Evolutionary conservation across 352 stramenopile genomes (phyloP), one percentile per base, ranked within the genome.

Genomic region (Globisporangium middletonii): DNA sequence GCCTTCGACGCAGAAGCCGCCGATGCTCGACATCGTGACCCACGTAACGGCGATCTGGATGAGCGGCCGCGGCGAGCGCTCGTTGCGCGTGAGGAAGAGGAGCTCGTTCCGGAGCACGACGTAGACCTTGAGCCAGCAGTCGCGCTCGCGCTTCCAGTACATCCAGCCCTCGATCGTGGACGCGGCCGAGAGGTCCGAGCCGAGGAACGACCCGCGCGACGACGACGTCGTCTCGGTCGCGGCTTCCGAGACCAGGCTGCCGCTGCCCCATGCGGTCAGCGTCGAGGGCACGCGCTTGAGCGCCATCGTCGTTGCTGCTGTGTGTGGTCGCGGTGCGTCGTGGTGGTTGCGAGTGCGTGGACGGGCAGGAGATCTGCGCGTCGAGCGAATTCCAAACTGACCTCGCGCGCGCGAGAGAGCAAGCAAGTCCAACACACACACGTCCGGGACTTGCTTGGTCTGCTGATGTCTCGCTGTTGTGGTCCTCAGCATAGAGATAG

Each of bases 61-160:
- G 48, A 91, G 57, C 30, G 78, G 77, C n/a, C 51, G 65, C 55
- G 43, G 60, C n/a, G 56, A 23, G 7, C 59, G 48, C 64, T 52
- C 66, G 58, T 75, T 72, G 38, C 79, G 79, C 50, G 78, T 72
- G 53, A 91, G 75, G 72, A 77, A 91, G 46, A 91, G 57, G 52
- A 86, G 64, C 63, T 91, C 73, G 59, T 87, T 79, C 43, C 72
- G 71, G 55, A 89, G 65, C 47, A 86, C 76, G 50, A 73, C 78
- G 64, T 76, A 89, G 53, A 91, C 81, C 64, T 91, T 91, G 57
- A 83, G 77, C 81, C 81, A 91, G 68, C 72, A 86, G 55, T 78
- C 67, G 44, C 49, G 52, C 53, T 77, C 74, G 53, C 72, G 78
- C 46, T 79, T 78, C 81, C 81, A 91, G 70, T 89, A 91, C 71